Evolutionary conservation across 2,329 filamentous ascomycete genomes (phyloP).

Genomic region (Microdochium trichocladiopsis): DNA sequence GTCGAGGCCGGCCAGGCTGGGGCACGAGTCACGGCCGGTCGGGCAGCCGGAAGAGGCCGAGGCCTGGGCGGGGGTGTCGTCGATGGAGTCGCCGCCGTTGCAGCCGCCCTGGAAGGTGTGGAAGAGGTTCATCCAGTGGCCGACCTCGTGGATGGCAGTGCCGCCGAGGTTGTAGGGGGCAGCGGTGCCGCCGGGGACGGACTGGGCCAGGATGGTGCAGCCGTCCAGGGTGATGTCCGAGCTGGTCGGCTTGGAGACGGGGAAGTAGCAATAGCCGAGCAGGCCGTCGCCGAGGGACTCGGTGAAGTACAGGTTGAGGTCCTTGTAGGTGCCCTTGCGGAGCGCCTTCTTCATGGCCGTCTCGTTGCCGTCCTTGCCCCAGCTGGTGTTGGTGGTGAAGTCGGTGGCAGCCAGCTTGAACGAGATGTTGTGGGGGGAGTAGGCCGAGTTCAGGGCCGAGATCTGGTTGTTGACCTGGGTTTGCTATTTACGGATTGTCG

Average conservation of each 20-base stretch:
- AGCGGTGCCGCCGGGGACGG: constrained; percentile 16
- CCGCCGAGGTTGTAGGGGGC: constrained; percentile 24
- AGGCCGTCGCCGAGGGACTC: constrained; percentile 22
- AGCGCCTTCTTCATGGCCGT: constrained; percentile 5
- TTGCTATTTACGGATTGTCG: neutral
- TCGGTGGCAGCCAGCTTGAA: constrained; percentile 2
- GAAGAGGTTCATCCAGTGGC: constrained; percentile 30
- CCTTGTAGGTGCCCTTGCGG: constrained; percentile 35
- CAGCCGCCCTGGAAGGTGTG: constrained; percentile 36
- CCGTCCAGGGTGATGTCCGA: constrained; percentile 28
- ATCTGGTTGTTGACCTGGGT: neutral
- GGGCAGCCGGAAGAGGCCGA: constrained; percentile 28
- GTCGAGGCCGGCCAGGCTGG: constrained; percentile 17
- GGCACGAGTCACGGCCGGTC: constrained; percentile 23
- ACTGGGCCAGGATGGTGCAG: constrained; percentile 15
- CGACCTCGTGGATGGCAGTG: constrained; percentile 28
- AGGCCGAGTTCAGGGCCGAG: neutral
- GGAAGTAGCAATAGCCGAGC: constrained; percentile 41
- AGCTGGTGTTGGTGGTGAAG: constrained; percentile 2
- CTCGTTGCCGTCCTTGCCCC: constrained; percentile 2
- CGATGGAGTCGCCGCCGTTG: constrained; percentile 27
- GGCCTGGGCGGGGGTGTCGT: constrained; percentile 32
- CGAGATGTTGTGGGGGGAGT: constrained; percentile 1
- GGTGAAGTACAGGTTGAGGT: constrained; percentile 41
- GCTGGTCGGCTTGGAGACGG: constrained; percentile 22